A percentile compares a stretch with the other conserved stretches of the same genome.
These are phyloP conservation scores for Pseudogymnoascus sp. DNA, from an alignment of 2,329 filamentous ascomycete genomes.

Conservation along the genomic window DNA sequence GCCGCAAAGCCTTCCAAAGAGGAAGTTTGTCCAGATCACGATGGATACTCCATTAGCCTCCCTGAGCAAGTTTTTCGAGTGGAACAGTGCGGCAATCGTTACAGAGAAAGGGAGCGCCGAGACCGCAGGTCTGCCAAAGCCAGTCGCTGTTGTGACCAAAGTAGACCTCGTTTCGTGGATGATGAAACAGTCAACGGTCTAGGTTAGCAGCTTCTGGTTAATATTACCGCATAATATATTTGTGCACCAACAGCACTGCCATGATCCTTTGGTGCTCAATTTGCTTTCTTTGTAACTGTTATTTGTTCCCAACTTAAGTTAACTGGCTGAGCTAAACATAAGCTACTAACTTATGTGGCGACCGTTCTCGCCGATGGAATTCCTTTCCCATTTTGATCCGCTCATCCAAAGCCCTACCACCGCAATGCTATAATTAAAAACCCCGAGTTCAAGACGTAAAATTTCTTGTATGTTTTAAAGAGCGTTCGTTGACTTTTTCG, in stretches of 20 bases:
- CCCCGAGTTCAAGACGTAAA: too few species aligned
- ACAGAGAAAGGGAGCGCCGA: slow-evolving; percentile 61
- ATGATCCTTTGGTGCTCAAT: background rate
- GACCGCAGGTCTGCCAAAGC: slow-evolving; percentile 54
- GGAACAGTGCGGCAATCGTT: slow-evolving; percentile 93
- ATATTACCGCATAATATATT: background rate
- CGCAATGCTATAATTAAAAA: background rate
- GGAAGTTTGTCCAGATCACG: slow-evolving; percentile 90
- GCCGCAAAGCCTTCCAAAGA: slow-evolving; percentile 40
- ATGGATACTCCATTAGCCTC: slow-evolving; percentile 76
- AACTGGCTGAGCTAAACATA: background rate
- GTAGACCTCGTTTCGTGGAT: slow-evolving; percentile 92
- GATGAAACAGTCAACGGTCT: slow-evolving; percentile 54
- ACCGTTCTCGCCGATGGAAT: background rate
- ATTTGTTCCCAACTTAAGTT: background rate
- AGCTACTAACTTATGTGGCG: background rate
- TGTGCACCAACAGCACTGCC: background rate
- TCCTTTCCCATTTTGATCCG: background rate
- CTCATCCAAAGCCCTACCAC: background rate
- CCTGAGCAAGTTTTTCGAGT: slow-evolving; percentile 90
- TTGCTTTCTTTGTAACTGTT: background rate
- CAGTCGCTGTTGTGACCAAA: slow-evolving; percentile 89
- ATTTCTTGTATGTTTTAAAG: too few species aligned
- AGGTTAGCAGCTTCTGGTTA: background rate
- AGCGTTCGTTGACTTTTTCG: too few species aligned